Evolutionary conservation across 352 stramenopile species (phyloP), one percentile per base, ranked within the genome.

Genomic region (Pythium sp.): DNA sequence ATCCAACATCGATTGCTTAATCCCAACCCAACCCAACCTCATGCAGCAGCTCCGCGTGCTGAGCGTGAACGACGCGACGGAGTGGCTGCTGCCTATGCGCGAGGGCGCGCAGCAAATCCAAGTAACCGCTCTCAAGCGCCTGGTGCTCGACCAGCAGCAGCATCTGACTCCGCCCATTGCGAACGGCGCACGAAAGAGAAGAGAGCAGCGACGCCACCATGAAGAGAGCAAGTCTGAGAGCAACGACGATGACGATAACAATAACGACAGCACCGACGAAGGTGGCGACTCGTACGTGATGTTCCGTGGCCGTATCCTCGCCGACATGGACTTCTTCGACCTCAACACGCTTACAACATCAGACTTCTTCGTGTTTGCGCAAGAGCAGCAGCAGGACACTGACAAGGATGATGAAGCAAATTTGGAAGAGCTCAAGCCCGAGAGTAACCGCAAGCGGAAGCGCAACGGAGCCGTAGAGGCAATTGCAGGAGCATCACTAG

Each of bases 311-410:
- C 75, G 79, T 36, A 81, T 92, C 64, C 73, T 91, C 28, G 70
- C 79, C 0, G 84, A 92, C 67, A 67, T 70, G 26, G 84, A 92
- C 70, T 68, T 82, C 41, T 56, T 92, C 51, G 76, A 90, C 59
- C 65, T 92, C 20, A 83, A 87, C 65, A 72, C 80, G 22, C 75
- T 90, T 30, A 51, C 53, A 6, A 26, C 73, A 0, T 62, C 73
- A 12, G 84, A 92, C 38, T 91, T 92, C 68, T 85, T 92, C 61
- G 82, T 92, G 36, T 80, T 92, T 64, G 76, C 79, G 47, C 58
- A 76, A n/a, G 79, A 87, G 64, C 26, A 49, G 61, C 57, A 62
- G 15, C 54, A 64, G n/a, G 24, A 28, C 1, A 24, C 58, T 7
- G 51, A 57, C 12, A 30, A 63, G 5, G 43, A 64, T 9, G n/a